Conservation (phyloP, 768 basidiomycete species). For the Suillus alpinus region DNA sequence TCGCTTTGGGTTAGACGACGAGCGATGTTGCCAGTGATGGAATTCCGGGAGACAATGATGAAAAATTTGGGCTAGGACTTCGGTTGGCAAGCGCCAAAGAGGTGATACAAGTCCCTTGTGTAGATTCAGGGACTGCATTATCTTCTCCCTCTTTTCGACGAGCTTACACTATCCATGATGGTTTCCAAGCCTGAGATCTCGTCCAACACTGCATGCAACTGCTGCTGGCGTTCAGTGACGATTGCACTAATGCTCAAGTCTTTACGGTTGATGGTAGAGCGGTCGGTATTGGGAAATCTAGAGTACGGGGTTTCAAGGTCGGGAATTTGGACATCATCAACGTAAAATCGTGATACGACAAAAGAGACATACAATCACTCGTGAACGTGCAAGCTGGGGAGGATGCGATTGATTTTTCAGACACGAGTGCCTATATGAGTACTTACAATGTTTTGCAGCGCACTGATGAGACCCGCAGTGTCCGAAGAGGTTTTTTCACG, state of each 20-base stretch:
- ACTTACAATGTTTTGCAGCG: neutral
- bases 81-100: conserved; percentile 41
- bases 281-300: conserved; percentile 8
- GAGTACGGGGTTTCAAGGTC: conserved; percentile 18
- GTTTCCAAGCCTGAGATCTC: conserved; percentile 12
- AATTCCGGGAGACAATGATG: conserved; percentile 33
- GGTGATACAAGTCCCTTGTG: conserved; percentile 23
- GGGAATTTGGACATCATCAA: conserved; percentile 7
- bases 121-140: conserved; percentile 12
- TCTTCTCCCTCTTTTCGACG: conserved; percentile 13
- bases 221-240: conserved; percentile 13
- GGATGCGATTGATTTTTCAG: neutral
- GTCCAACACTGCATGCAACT: conserved; percentile 14
- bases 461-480: neutral
- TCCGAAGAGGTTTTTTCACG: neutral
- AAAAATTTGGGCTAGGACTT: conserved; percentile 48
- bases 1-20: neutral
- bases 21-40: conserved; percentile 20
- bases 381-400: neutral
- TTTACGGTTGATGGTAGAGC: neutral
- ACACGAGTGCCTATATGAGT: neutral
- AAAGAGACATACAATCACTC: neutral
- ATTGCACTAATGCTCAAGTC: conserved; percentile 9
- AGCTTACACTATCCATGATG: conserved; percentile 18
- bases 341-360: neutral